These are phyloP conservation scores for Fusarium sp. DNA, from an alignment of 2,329 filamentous ascomycete species.

Conservation along the genomic window DNA sequence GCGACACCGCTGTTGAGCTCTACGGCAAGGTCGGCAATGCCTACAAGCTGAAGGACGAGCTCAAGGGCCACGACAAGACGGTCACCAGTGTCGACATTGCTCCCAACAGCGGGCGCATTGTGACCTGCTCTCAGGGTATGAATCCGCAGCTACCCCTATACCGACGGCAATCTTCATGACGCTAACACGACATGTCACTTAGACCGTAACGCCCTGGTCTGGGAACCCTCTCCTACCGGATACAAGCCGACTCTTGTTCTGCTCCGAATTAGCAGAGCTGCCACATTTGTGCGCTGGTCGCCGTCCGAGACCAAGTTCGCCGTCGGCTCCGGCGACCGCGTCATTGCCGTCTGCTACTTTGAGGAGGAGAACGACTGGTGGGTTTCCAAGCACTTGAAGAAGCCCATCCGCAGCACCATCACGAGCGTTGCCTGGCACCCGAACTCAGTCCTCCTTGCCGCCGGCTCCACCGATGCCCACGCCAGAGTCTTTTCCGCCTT, in stretches of 20 bases:
- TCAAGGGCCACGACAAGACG: conserved; percentile 96
- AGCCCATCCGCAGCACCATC: conserved; percentile 96
- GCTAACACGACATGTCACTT: conserved; percentile 14
- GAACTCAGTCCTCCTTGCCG: conserved; percentile 92
- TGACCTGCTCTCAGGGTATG: conserved; percentile 93
- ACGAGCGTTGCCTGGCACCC: conserved; percentile 96
- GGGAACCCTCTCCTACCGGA: conserved; percentile 89
- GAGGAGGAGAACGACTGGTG: conserved; percentile 99
- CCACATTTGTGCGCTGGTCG: conserved; percentile 96
- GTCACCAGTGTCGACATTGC: conserved; percentile 97
- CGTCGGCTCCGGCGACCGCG: conserved; percentile 91
- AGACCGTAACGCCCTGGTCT: conserved; percentile 98
- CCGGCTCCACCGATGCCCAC: conserved; percentile 96
- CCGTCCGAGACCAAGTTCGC: conserved; percentile 97
- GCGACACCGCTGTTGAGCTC: conserved; percentile 88
- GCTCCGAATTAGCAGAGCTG: conserved; percentile 94
- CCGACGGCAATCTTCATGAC: not conserved
- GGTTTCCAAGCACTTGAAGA: conserved; percentile 99
- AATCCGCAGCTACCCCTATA: conserved; percentile 12
- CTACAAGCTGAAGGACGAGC: conserved; percentile 87
- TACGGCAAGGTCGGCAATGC: conserved; percentile 76
- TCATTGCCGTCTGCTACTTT: conserved; percentile 98
- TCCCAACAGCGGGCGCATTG: conserved; percentile 86
- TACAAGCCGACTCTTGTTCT: conserved; percentile 98
- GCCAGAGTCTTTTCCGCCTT: conserved; percentile 94